Base-by-base conservation (phyloP, 2,329 filamentous ascomycete species). In the Camillea tinctor region DNA sequence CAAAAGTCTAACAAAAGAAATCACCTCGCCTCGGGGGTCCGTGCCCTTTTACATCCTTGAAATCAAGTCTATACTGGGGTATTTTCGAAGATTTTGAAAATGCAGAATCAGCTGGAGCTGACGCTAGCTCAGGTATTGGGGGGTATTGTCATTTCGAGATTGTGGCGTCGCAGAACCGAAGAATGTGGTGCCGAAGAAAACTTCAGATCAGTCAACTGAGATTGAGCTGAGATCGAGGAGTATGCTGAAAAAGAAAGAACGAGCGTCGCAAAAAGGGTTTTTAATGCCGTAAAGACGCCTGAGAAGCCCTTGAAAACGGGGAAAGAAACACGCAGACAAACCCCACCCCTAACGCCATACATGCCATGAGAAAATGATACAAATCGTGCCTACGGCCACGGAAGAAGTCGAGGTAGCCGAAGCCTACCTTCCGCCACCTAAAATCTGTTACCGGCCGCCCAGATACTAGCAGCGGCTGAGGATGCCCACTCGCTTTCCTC, bases 401-500 rank as follows among this genome's bases (percentile, higher is more conserved):
- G 17, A 44, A 49, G 19, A 44, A 54, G 51, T 44, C 54, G 40
- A 53, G 52, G 24, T 53, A 50, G 26, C 40, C 30, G 48, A 26
- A 56, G 52, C 20, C 49, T 24, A 17, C 30, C 20, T 17, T 20
- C 50, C 22, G 20, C 19, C 64, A 58, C 62, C 75, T 77, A 88
- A 69, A 88, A 84, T 66, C 84, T 81, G 73, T 83, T 88, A 64
- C 89, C 85, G 30, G 88, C 86, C 56, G 89, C 88, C 80, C 91
- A 90, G 66, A 93, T 93, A 76, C 90, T 93, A 5, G 91, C 90
- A 11, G 92, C 87, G 26, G 92, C 90, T 50, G 91, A 89, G 8
- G 90, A 87, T 19, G 90, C 92, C 94, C 93, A 98, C 73, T 97
- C 93, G 64, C 88, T 88, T 69, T 96, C 93, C 71, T 97, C 93